Evolutionary conservation across 23 red algal genomes (phyloP).

Genomic region (Chondrus crispus): DNA sequence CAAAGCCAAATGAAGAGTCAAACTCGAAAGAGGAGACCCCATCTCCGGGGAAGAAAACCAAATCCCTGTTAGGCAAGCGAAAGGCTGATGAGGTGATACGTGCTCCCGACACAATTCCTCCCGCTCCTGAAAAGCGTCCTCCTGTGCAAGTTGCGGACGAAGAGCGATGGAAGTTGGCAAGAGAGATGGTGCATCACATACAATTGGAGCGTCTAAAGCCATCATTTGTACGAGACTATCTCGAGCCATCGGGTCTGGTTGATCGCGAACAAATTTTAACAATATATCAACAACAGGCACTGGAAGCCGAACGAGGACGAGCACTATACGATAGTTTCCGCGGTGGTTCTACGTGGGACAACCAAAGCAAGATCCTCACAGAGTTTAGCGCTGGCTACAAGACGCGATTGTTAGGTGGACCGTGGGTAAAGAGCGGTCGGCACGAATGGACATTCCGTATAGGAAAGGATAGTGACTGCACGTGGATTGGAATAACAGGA

Average conservation of each 20-base stretch:
- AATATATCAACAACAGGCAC: neutral
- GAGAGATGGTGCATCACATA: neutral
- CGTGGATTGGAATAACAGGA: neutral
- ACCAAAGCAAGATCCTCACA: neutral
- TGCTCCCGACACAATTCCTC: too few species aligned
- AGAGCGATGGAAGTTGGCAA: neutral
- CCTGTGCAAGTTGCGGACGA: too few species aligned
- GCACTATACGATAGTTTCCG: neutral
- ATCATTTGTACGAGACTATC: neutral
- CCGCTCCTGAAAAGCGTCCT: too few species aligned
- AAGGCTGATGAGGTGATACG: too few species aligned
- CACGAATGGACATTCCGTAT: constrained; percentile 11
- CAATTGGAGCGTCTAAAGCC: neutral
- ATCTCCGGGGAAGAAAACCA: too few species aligned
- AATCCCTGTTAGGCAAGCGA: too few species aligned
- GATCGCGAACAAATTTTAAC: neutral
- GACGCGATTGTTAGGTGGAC: neutral
- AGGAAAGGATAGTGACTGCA: neutral
- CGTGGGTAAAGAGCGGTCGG: neutral
- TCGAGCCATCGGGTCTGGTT: neutral
- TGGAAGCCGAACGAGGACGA: neutral
- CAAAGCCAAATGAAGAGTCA: neutral
- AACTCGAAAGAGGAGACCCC: neutral
- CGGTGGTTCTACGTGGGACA: neutral
- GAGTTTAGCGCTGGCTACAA: neutral